phyloP scores from a whole-genome alignment of 371 early-diverging fungal genomes.

The Apophysomyces trapeziformis region DNA sequence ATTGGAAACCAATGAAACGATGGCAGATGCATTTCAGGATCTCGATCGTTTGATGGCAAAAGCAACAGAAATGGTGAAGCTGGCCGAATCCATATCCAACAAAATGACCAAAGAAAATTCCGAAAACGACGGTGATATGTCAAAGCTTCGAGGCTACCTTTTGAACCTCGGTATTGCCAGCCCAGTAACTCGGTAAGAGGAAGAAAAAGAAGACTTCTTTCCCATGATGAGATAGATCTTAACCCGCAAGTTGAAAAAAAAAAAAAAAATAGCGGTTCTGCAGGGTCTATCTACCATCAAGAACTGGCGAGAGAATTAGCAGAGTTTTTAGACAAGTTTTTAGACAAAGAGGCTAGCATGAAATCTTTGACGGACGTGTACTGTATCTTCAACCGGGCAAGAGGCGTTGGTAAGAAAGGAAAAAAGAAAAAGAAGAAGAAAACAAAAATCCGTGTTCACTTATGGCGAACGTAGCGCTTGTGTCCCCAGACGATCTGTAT shows the following conservation, averaged over 20 bases:
- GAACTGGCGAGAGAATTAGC: constrained; percentile 86
- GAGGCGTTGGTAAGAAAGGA: constrained; percentile 73
- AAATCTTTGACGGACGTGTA: constrained; percentile 88
- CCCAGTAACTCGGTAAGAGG: constrained; percentile 81
- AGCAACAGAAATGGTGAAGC: constrained; percentile 85
- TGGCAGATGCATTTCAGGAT: constrained; percentile 85
- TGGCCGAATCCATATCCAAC: constrained; percentile 78
- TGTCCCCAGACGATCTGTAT: constrained; percentile 87
- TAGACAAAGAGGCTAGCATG: constrained; percentile 69
- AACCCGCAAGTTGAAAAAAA: no score
- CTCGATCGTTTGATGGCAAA: constrained; percentile 83
- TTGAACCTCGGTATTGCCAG: constrained; percentile 84
- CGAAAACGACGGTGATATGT: constrained; percentile 46
- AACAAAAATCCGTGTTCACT: not conserved
- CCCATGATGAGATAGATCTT: not conserved
- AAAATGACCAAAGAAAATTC: constrained; percentile 61
- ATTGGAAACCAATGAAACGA: constrained; percentile 66
- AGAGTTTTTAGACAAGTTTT: constrained; percentile 73
- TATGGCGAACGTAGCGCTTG: constrained; percentile 55
- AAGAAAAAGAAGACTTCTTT: not conserved
- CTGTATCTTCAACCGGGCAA: constrained; percentile 90
- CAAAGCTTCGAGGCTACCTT: constrained; percentile 74
- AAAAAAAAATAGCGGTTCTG: constrained; percentile 60
- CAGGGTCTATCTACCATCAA: constrained; percentile 83
- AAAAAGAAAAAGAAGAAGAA: not conserved